Evolutionary conservation across 1,284 basidiomycete species (phyloP).

Genomic region (Rhizopogon parksii): DNA sequence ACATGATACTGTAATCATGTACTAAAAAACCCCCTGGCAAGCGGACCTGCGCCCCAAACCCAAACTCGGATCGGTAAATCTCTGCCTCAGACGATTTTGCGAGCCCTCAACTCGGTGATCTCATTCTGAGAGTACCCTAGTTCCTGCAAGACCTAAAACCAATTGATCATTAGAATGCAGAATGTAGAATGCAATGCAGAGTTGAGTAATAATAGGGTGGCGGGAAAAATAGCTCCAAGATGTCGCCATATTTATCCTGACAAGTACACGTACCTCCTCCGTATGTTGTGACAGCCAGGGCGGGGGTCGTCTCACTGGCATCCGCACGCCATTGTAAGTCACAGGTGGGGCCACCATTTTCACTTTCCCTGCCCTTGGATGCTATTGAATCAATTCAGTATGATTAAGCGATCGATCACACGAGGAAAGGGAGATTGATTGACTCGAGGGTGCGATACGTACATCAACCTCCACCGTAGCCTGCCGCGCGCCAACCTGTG

Average conservation of each 20-base stretch:
- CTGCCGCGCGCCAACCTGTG: conserved; percentile 69
- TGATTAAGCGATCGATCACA: conserved; percentile 5
- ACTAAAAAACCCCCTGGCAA: conserved; percentile 1
- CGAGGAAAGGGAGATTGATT: conserved; percentile 8
- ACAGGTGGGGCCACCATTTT: conserved; percentile 86
- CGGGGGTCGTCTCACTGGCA: conserved; percentile 68
- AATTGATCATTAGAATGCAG: conserved; percentile 5
- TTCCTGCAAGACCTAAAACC: conserved; percentile 54
- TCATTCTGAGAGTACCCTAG: conserved; percentile 57
- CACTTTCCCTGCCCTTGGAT: conserved; percentile 74
- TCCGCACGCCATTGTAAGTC: conserved; percentile 78
- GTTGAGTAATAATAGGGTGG: background rate
- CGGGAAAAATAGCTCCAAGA: conserved; percentile 2
- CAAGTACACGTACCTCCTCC: conserved; percentile 47
- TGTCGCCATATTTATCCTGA: background rate
- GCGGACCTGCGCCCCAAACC: conserved; percentile 14
- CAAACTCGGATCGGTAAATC: conserved; percentile 18
- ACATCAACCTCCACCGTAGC: conserved; percentile 60
- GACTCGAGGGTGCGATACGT: conserved; percentile 18
- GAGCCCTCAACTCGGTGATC: conserved; percentile 46
- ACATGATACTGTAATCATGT: background rate
- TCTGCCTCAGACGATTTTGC: conserved; percentile 44
- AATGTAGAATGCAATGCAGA: conserved; percentile 1
- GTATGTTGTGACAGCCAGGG: conserved; percentile 85
- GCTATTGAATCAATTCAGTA: conserved; percentile 33